These are phyloP conservation scores for Albugo laibachii DNA, from an alignment of 352 stramenopile genomes.

Conservation along the genomic window DNA sequence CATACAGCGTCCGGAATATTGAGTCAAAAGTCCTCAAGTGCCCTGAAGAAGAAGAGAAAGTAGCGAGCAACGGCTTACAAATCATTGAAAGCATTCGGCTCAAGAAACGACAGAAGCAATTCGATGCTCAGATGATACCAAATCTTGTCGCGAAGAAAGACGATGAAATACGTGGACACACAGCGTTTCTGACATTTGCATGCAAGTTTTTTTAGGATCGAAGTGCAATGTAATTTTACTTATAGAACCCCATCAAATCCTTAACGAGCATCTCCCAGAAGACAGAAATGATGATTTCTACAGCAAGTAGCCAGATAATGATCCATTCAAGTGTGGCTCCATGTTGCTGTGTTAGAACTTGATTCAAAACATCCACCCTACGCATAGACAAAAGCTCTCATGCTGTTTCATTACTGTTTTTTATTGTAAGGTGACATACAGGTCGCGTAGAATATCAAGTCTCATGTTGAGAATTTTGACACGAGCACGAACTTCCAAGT, in stretches of 20 bases:
- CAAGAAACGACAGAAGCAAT: not conserved
- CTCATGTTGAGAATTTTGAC: conserved; percentile 87
- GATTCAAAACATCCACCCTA: conserved; percentile 80
- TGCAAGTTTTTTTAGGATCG: conserved; percentile 28
- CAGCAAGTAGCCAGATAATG: conserved; percentile 85
- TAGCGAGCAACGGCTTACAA: too few relatives aligned
- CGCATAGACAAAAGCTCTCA: not conserved
- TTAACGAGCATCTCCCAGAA: conserved; percentile 71
- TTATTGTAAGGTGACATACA: conserved; percentile 19
- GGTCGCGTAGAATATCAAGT: conserved; percentile 81
- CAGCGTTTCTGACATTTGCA: conserved; percentile 71
- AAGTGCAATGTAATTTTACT: too few relatives aligned
- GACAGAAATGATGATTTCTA: conserved; percentile 71
- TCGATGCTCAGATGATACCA: not conserved
- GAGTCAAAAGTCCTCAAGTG: conserved; percentile 48
- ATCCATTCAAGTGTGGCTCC: conserved; percentile 85
- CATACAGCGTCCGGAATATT: conserved; percentile 45
- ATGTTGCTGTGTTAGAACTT: conserved; percentile 74
- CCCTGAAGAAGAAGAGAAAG: not conserved
- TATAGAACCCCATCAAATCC: conserved; percentile 10
- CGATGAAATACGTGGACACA: conserved; percentile 72
- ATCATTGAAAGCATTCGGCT: too few relatives aligned
- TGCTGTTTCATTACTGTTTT: not conserved
- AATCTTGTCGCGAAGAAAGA: conserved; percentile 30
- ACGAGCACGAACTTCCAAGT: conserved; percentile 81